Conservation (phyloP, 768 basidiomycete species). For the Naematelia aurantialba region DNA sequence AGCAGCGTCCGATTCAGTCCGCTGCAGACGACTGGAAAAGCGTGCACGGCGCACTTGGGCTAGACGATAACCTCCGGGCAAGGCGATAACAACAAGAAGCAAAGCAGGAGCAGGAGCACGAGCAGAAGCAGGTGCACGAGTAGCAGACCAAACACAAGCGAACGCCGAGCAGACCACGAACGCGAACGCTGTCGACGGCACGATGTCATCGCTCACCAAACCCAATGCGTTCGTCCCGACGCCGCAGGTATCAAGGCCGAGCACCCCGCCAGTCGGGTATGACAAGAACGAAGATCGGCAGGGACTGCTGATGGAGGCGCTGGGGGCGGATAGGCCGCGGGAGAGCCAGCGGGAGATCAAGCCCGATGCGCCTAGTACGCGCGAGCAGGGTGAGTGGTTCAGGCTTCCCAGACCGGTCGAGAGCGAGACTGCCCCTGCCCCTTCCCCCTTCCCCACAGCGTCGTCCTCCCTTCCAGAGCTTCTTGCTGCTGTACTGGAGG, state of each 20-base stretch:
- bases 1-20: no score
- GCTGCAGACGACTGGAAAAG: no score
- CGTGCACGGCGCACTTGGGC: no score
- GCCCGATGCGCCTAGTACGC: background rate
- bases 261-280: background rate
- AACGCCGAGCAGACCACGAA: background rate
- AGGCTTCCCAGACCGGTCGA: no score
- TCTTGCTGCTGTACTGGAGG: background rate
- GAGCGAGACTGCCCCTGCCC: no score
- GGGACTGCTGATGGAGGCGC: constrained; percentile 15
- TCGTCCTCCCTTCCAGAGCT: background rate
- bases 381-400: constrained; percentile 40
- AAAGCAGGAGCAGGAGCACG: no score
- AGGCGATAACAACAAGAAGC: no score
- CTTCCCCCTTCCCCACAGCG: background rate
- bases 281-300: constrained; percentile 19
- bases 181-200: background rate
- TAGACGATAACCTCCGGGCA: no score
- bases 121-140: no score
- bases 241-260: constrained; percentile 4
- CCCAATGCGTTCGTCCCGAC: constrained; percentile 6
- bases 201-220: background rate
- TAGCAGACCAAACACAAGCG: no score
- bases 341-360: constrained; percentile 9
- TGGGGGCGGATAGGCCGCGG: constrained; percentile 7